phyloP scores from a whole-genome alignment of 306 rosid species.

The Medicago truncatula region MtrunA17r5.0-ANR NC_053044.1:34848501-34849000 shows the following conservation, averaged over 20 bases:
- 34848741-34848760: background rate
- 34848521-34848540: background rate
- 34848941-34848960: background rate
- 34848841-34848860: background rate
- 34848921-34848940: constrained; percentile 12
- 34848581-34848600: too few relatives aligned
- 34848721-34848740: constrained; percentile 5
- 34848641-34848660: background rate
- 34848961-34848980: background rate
- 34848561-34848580: too few relatives aligned
- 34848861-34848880: background rate
- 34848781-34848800: constrained; percentile 23
- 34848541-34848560: background rate
- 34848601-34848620: background rate
- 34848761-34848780: background rate
- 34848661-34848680: too few relatives aligned
- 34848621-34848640: background rate
- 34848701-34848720: constrained; percentile 1
- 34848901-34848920: background rate
- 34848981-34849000: background rate
- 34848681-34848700: background rate
- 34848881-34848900: background rate
- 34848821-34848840: background rate
- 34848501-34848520: background rate
- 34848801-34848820: background rate